phyloP scores from a whole-genome alignment of 139 green algal genomes.

The Ettlia oleoabundans region DNA sequence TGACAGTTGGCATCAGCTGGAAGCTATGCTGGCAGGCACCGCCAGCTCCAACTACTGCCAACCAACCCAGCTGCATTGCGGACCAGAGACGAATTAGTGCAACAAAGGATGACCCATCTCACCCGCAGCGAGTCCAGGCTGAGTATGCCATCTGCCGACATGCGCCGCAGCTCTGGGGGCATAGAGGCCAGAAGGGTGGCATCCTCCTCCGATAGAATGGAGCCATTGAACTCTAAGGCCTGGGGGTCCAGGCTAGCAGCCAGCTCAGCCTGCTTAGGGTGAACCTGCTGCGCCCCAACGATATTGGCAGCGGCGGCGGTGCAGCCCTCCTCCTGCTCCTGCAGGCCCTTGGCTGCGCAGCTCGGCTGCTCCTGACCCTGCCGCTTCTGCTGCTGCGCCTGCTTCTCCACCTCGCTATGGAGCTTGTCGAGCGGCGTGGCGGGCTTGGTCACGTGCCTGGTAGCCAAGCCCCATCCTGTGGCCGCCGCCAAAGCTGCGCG shows the following conservation, averaged over 20 bases:
- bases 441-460: background rate
- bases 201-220: slow-evolving; percentile 2
- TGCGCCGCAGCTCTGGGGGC: slow-evolving; percentile 34
- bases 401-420: background rate
- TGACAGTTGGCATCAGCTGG: no score
- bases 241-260: background rate
- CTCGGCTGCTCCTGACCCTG: background rate
- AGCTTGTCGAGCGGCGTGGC: slow-evolving; percentile 28
- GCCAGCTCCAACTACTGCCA: background rate
- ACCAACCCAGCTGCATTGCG: background rate
- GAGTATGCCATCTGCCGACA: slow-evolving; percentile 43
- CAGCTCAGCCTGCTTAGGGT: slow-evolving; percentile 7
- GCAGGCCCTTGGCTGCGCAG: background rate
- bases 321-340: background rate
- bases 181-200: slow-evolving; percentile 27
- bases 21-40: background rate
- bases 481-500: background rate
- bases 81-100: background rate
- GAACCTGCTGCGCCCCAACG: background rate
- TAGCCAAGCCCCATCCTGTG: background rate
- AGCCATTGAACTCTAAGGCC: slow-evolving; percentile 1
- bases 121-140: slow-evolving; percentile 30
- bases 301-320: background rate
- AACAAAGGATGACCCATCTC: background rate
- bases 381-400: background rate